Evolutionary conservation across 768 basidiomycete species (phyloP).

Genomic region (Tylopilus felleus): DNA sequence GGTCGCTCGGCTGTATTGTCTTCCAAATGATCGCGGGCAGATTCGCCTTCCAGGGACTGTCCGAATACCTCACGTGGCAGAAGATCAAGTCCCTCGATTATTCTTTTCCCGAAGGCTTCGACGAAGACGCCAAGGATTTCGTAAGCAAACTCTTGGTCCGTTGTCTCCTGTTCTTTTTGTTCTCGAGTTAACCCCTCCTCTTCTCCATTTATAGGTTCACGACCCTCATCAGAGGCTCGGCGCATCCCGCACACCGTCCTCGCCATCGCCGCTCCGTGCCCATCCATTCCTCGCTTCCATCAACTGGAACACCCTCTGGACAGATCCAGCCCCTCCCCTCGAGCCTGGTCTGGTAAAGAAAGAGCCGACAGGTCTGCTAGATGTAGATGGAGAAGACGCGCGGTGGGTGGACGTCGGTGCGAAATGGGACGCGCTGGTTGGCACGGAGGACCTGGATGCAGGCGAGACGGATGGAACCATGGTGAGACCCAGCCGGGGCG

Average conservation of each 20-base stretch:
- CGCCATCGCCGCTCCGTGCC: slow-evolving; percentile 46
- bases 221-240: slow-evolving; percentile 63
- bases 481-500: background rate
- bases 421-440: slow-evolving; percentile 50
- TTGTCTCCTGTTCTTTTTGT: background rate
- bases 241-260: slow-evolving; percentile 38
- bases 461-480: slow-evolving; percentile 7
- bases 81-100: slow-evolving; percentile 90
- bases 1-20: slow-evolving; percentile 93
- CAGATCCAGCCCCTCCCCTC: slow-evolving; percentile 52
- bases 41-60: slow-evolving; percentile 87
- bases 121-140: slow-evolving; percentile 76
- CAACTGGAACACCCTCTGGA: slow-evolving; percentile 67
- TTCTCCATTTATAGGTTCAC: slow-evolving; percentile 42
- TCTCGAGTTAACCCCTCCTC: background rate
- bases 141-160: slow-evolving; percentile 71
- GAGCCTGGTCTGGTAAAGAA: slow-evolving; percentile 58
- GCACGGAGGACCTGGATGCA: slow-evolving; percentile 27
- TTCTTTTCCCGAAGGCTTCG: slow-evolving; percentile 82
- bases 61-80: slow-evolving; percentile 93
- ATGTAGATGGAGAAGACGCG: slow-evolving; percentile 29
- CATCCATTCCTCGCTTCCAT: slow-evolving; percentile 62
- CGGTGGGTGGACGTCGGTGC: slow-evolving; percentile 54
- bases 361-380: slow-evolving; percentile 24
- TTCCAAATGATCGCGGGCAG: slow-evolving; percentile 91